Evolutionary conservation across 441 rosid species (phyloP).

Genomic region (Eruca vesicaria): DNA sequence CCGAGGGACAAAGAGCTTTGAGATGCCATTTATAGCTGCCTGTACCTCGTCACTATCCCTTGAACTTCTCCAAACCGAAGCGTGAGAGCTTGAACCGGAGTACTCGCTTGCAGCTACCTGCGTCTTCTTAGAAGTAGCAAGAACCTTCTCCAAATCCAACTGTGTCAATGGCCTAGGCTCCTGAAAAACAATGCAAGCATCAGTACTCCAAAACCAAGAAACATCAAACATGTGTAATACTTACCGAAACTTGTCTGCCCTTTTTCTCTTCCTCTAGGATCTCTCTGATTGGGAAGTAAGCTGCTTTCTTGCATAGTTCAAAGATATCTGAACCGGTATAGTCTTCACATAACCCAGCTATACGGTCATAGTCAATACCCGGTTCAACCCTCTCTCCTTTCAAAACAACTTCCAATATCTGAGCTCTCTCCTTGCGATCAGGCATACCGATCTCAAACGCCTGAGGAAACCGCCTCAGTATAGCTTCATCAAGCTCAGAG

Average conservation of each 20-base stretch:
- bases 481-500: conserved; percentile 92
- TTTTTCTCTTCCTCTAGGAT: conserved; percentile 68
- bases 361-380: conserved; percentile 50
- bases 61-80: conserved; percentile 52
- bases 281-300: conserved; percentile 80
- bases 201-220: background rate
- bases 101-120: conserved; percentile 68
- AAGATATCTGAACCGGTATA: conserved; percentile 84
- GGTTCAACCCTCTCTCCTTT: conserved; percentile 66
- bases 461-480: conserved; percentile 80
- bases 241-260: conserved; percentile 56
- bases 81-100: conserved; percentile 45
- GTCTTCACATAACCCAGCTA: conserved; percentile 70
- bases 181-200: conserved; percentile 26
- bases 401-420: conserved; percentile 68
- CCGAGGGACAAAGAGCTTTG: conserved; percentile 70
- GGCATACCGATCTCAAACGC: conserved; percentile 90
- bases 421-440: conserved; percentile 59
- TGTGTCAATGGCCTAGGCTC: conserved; percentile 65
- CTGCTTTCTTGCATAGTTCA: conserved; percentile 88
- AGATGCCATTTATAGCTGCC: conserved; percentile 64
- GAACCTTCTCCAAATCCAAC: conserved; percentile 59
- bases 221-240: conserved; percentile 15
- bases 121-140: conserved; percentile 60
- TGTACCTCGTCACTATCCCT: conserved; percentile 63